Conservation (phyloP, 75 land plant genomes). For the Selaginella tamariscina region DNA sequence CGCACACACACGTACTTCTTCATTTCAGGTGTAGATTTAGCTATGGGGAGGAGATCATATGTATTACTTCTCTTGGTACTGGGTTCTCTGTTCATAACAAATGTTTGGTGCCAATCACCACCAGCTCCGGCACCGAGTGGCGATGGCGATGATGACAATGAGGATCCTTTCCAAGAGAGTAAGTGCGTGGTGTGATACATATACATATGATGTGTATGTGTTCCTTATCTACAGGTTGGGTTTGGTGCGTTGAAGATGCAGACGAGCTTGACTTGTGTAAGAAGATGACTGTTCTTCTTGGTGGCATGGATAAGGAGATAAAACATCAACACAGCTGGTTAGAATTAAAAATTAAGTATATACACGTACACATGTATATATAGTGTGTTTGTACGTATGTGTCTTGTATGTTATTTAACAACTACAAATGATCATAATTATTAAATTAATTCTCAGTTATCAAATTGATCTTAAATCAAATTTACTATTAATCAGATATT, state of each 20-base stretch:
- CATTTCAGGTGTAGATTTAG: no score
- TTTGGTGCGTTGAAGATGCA: not conserved
- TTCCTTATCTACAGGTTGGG: not conserved
- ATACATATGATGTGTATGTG: not conserved
- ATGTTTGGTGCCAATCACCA: not conserved
- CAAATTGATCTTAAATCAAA: no score
- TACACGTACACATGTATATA: no score
- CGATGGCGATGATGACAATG: not conserved
- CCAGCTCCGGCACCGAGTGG: not conserved
- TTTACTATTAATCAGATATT: no score
- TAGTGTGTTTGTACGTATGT: no score
- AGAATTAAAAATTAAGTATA: no score
- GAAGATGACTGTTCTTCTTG: not conserved
- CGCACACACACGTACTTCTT: no score
- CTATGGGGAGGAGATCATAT: not conserved
- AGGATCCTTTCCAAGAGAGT: not conserved
- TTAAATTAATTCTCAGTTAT: no score
- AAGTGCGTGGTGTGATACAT: not conserved
- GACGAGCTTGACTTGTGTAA: constrained; percentile 1
- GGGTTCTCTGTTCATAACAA: not conserved
- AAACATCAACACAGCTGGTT: not conserved
- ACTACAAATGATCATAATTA: no score
- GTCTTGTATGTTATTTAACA: no score
- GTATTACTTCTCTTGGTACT: not conserved
- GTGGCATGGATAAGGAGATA: not conserved